phyloP scores from a whole-genome alignment of 2,329 filamentous ascomycete genomes.

The Knoxdaviesia proteae region DNA sequence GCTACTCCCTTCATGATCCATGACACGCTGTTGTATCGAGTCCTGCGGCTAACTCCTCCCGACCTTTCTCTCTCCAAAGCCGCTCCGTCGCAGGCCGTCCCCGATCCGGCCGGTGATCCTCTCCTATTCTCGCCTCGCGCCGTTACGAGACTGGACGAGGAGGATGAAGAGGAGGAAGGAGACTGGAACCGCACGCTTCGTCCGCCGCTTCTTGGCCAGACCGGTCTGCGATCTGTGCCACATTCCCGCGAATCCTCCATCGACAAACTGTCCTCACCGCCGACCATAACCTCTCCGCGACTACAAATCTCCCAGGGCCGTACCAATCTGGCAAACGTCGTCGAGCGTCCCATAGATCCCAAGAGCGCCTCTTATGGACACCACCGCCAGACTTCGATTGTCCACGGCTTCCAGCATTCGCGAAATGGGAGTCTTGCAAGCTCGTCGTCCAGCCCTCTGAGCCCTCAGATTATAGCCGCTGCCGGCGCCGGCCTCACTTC shows the following conservation, averaged over 20 bases:
- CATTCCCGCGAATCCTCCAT: constrained; percentile 39
- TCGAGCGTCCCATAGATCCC: constrained; percentile 33
- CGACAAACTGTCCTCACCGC: constrained; percentile 25
- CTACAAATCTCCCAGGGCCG: constrained; percentile 20
- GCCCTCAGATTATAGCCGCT: constrained; percentile 64
- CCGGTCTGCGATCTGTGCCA: constrained; percentile 18
- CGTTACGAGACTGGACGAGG: constrained; percentile 29
- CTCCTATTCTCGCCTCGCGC: constrained; percentile 29
- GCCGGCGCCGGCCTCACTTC: constrained; percentile 33
- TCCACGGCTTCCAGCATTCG: constrained; percentile 85
- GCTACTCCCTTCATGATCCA: too few relatives aligned
- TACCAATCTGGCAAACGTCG: constrained; percentile 17
- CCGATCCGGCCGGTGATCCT: constrained; percentile 31
- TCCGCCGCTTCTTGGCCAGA: constrained; percentile 8
- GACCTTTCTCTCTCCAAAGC: constrained; percentile 2
- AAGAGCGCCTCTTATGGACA: constrained; percentile 51
- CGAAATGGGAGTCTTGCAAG: constrained; percentile 75
- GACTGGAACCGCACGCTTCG: constrained; percentile 31
- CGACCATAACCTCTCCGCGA: constrained; percentile 15
- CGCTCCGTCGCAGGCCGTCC: constrained; percentile 40
- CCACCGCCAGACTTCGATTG: constrained; percentile 89
- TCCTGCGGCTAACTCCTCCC: background rate
- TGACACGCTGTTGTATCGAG: too few relatives aligned
- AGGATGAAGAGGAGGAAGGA: constrained; percentile 25
- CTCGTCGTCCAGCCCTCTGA: constrained; percentile 64